Evolutionary conservation across 2,329 filamentous ascomycete species (phyloP).

Genomic region (Monosporascus sp.): DNA sequence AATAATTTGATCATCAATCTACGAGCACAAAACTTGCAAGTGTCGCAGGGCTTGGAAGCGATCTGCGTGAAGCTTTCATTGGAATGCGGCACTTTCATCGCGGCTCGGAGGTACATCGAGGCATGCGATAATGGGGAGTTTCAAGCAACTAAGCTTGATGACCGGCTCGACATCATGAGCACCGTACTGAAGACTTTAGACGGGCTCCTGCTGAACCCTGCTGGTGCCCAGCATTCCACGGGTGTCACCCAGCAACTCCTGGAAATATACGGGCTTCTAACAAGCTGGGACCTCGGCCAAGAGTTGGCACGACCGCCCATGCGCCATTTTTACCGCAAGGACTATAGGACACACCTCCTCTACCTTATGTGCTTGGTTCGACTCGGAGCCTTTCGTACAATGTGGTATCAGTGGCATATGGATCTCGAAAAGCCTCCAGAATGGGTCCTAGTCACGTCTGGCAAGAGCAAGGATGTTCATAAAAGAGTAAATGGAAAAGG

Average conservation of each 20-base stretch:
- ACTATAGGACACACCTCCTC: neutral
- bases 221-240: neutral
- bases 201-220: neutral
- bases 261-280: conserved; percentile 19
- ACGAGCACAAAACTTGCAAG: neutral
- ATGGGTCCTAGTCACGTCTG: neutral
- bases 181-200: neutral
- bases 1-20: conserved; percentile 35
- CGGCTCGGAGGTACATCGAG: conserved; percentile 12
- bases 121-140: neutral
- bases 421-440: neutral
- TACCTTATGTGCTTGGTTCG: conserved; percentile 19
- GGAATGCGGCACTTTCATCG: conserved; percentile 8
- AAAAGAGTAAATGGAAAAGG: neutral
- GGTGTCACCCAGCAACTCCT: conserved; percentile 4
- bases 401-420: conserved; percentile 20
- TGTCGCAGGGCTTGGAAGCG: conserved; percentile 16
- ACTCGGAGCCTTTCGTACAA: conserved; percentile 22
- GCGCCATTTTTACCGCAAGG: neutral
- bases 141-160: neutral
- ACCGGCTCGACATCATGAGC: neutral
- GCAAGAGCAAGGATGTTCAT: neutral
- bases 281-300: conserved; percentile 14
- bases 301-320: conserved; percentile 5
- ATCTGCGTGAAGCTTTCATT: conserved; percentile 26